Conservation (phyloP, 2,329 filamentous ascomycete genomes). For the Knufia petricola region DNA sequence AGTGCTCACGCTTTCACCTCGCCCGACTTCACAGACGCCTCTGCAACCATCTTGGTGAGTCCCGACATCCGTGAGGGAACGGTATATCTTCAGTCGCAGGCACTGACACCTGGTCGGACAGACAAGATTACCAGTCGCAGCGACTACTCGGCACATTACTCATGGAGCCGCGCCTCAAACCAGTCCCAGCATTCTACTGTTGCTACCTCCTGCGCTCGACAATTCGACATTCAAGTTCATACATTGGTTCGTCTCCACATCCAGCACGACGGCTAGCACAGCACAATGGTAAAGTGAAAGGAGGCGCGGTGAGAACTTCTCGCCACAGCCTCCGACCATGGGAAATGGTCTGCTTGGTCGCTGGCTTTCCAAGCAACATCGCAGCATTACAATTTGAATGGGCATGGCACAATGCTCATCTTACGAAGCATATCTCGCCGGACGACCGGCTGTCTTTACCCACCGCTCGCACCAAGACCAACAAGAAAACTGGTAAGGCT, state of each 20-base stretch:
- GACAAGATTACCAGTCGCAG: neutral
- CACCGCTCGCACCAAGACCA: conserved; percentile 16
- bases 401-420: conserved; percentile 80
- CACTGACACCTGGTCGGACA: neutral
- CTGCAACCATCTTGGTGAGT: neutral
- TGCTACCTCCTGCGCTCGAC: conserved; percentile 88
- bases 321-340: conserved; percentile 63
- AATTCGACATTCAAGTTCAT: conserved; percentile 57
- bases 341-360: conserved; percentile 81
- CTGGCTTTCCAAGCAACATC: conserved; percentile 77
- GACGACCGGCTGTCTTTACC: conserved; percentile 33
- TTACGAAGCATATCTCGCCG: conserved; percentile 66
- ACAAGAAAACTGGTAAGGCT: conserved; percentile 29
- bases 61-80: neutral
- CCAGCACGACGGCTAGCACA: conserved; percentile 75
- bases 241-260: conserved; percentile 87
- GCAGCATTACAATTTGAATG: conserved; percentile 94
- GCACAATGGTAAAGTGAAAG: conserved; percentile 77
- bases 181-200: conserved; percentile 80
- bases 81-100: neutral
- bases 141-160: conserved; percentile 9
- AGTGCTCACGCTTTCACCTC: neutral
- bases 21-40: neutral
- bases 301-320: conserved; percentile 71
- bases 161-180: conserved; percentile 32